Evolutionary conservation across 2,329 filamentous ascomycete genomes (phyloP), one percentile per base, ranked within the genome.

Genomic region (Boeremia lycopersici): DNA sequence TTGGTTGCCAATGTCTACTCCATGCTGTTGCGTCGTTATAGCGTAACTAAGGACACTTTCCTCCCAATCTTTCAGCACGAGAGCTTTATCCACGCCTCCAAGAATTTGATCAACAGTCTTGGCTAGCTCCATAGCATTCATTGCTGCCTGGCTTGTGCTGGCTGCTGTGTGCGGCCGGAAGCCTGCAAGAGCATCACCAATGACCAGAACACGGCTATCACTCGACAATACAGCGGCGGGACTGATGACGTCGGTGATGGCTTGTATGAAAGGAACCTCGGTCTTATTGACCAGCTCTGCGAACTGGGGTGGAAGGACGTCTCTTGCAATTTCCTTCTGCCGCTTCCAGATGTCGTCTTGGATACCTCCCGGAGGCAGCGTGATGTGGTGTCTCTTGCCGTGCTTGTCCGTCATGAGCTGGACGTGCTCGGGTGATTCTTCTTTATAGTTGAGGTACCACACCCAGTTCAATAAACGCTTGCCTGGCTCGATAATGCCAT

Each of bases 381-480:
- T 80, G 33, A 76, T 73, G 23, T 63, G 65, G 54, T 80, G 77
- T 2, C 60, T 57, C 43, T 65, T 68, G 2, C 76, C 77, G 12
- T 76, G 50, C 2, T 65, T 64, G 47, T 80, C 78, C 1, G 77
- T 81, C 67, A 81, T 76, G 10, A 79, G 59, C 0, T 75, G 70
- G 4, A 64, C 55, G 25, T 77, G 66, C 29, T 77, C 76, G 3
- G 61, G 38, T 0, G 75, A 75, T 5, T 64, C 39, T 57, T 76
- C 70, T 1, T 61, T 33, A 25, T 76, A 69, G 58, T 79, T 78
- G 26, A 62, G 66, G 57, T 82, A 82, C 76, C 77, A 80, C 1
- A 81, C 73, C 69, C 72, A 79, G 58, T 81, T 81, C 52, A 80
- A 59, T 2, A 79, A 67, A 6, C 77, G 70, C 11, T 77, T 63